Conservation (phyloP, 2,329 filamentous ascomycete species). For the Pseudogymnoascus sp. region DNA sequence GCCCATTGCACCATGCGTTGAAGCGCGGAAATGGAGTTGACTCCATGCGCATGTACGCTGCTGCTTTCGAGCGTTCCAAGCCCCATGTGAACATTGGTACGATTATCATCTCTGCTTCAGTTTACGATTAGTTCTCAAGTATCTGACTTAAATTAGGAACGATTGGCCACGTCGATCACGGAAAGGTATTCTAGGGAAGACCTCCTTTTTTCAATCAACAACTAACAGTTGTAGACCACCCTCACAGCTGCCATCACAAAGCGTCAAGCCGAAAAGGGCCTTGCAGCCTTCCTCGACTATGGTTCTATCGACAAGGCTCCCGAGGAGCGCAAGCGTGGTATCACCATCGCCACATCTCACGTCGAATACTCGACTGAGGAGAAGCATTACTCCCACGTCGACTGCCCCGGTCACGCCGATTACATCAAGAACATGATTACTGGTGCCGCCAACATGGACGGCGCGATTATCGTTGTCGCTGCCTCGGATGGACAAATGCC, state of each 20-base stretch:
- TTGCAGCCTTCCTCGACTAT: constrained; percentile 94
- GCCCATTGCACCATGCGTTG: constrained; percentile 67
- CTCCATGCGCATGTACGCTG: constrained; percentile 55
- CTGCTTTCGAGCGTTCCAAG: constrained; percentile 76
- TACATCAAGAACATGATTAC: constrained; percentile 99
- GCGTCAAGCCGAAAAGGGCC: constrained; percentile 88
- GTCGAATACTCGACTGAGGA: constrained; percentile 94
- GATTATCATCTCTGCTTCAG: constrained; percentile 17
- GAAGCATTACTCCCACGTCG: constrained; percentile 98
- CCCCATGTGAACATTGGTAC: constrained; percentile 97
- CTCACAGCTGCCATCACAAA: constrained; percentile 98
- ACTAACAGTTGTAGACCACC: constrained; percentile 60
- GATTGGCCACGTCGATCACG: constrained; percentile 99
- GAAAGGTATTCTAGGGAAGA: constrained; percentile 59
- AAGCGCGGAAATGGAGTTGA: constrained; percentile 55
- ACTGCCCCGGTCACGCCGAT: constrained; percentile 99
- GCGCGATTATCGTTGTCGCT: constrained; percentile 96
- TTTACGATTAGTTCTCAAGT: constrained; percentile 8
- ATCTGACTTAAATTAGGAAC: constrained; percentile 50
- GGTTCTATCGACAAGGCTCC: constrained; percentile 97
- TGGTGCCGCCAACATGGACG: constrained; percentile 98
- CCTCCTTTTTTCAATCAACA: constrained; percentile 11
- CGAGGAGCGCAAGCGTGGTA: constrained; percentile 99
- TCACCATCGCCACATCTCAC: constrained; percentile 96
- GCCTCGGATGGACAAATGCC: constrained; percentile 99